Conservation (phyloP, 176 grass and related monocot genomes). For the Ensete ventricosum region DNA sequence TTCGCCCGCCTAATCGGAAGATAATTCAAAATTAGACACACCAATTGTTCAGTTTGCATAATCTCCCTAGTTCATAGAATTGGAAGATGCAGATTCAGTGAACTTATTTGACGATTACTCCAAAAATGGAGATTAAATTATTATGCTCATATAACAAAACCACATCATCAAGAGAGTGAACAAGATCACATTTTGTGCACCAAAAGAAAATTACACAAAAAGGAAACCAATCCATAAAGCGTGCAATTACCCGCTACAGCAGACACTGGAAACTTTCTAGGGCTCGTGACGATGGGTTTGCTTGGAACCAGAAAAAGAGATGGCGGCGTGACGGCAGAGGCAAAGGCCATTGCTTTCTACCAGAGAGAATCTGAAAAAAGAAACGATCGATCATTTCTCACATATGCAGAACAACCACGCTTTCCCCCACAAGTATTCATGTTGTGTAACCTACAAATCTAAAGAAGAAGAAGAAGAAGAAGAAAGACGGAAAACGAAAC, state of each 20-base stretch:
- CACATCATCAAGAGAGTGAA: not conserved
- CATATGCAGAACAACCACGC: not conserved
- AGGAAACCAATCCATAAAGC: not conserved
- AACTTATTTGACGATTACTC: not conserved
- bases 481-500: not conserved
- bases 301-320: slow-evolving; percentile 21
- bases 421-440: not conserved
- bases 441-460: not conserved
- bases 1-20: slow-evolving; percentile 28
- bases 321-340: slow-evolving; percentile 31
- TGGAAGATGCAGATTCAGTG: not conserved
- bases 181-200: not conserved
- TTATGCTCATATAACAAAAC: not conserved
- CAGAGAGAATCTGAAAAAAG: not conserved
- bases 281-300: slow-evolving; percentile 11
- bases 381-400: not conserved
- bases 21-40: not conserved
- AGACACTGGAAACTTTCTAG: slow-evolving; percentile 20
- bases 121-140: not conserved
- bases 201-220: not conserved
- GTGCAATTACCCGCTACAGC: slow-evolving; percentile 27
- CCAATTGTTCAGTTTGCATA: not conserved
- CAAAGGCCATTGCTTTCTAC: slow-evolving; percentile 26
- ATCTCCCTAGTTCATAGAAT: not conserved
- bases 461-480: not conserved